Evolutionary conservation across 75 land plant species (phyloP).

Genomic region (Azolla pinnata): DNA sequence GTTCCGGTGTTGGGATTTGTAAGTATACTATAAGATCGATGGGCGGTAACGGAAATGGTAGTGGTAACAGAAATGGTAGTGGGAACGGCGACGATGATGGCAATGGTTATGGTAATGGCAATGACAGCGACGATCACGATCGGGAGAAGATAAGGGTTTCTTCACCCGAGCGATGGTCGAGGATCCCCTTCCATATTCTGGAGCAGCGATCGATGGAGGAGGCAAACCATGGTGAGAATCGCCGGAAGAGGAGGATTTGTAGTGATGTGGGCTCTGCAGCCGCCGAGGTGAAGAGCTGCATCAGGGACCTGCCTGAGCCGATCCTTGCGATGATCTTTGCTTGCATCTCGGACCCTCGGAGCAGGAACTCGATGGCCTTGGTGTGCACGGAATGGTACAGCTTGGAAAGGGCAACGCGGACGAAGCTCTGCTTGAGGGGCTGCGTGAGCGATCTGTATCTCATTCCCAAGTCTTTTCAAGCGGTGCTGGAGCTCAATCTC

Average conservation of each 20-base stretch:
- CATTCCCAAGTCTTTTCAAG: slow-evolving; percentile 41
- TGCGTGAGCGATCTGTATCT: slow-evolving; percentile 41
- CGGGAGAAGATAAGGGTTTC: too few species aligned
- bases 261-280: too few species aligned
- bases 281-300: slow-evolving; percentile 8
- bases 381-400: slow-evolving; percentile 45
- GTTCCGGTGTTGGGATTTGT: too few species aligned
- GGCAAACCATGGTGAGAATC: slow-evolving; percentile 10
- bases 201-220: slow-evolving; percentile 10
- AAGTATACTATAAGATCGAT: too few species aligned
- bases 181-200: slow-evolving; percentile 5
- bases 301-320: slow-evolving; percentile 35
- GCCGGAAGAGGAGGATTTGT: too few species aligned
- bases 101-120: too few species aligned
- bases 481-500: slow-evolving; percentile 59
- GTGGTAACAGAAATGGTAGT: too few species aligned
- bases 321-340: slow-evolving; percentile 27
- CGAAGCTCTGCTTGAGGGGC: slow-evolving; percentile 56
- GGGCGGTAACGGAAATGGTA: too few species aligned
- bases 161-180: not conserved
- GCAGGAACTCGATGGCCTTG: slow-evolving; percentile 38
- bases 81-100: too few species aligned
- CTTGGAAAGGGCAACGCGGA: slow-evolving; percentile 65
- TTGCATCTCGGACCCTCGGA: slow-evolving; percentile 18
- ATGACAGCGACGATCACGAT: too few species aligned